These are phyloP conservation scores for Fragosphaeria purpurea DNA, from an alignment of 2,329 filamentous ascomycete genomes.

Conservation along the genomic window DNA sequence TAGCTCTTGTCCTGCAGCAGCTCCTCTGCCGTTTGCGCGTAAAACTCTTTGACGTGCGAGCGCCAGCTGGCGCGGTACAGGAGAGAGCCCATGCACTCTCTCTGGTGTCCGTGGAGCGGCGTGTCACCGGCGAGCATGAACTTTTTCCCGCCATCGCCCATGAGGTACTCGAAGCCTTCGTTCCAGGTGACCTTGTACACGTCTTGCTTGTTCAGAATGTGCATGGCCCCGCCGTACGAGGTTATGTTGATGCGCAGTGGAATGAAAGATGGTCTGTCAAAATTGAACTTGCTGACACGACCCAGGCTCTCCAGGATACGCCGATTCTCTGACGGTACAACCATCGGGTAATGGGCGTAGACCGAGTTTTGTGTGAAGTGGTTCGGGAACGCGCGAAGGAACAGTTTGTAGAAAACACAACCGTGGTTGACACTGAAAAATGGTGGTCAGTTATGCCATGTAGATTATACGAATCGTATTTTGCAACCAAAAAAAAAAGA, in stretches of 20 bases:
- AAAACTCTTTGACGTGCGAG: slow-evolving; percentile 55
- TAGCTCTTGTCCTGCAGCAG: slow-evolving; percentile 58
- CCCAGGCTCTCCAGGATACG: slow-evolving; percentile 59
- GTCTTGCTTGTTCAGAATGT: slow-evolving; percentile 49
- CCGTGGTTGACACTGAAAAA: slow-evolving; percentile 55
- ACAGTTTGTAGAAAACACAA: slow-evolving; percentile 76
- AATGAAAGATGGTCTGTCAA: slow-evolving; percentile 46
- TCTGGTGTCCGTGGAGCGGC: slow-evolving; percentile 37
- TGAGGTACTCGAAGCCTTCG: slow-evolving; percentile 51
- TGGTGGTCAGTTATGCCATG: no score
- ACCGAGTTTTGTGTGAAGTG: slow-evolving; percentile 70
- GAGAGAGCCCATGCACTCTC: slow-evolving; percentile 43
- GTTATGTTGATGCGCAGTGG: slow-evolving; percentile 44
- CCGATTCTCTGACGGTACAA: slow-evolving; percentile 59
- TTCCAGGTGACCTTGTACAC: slow-evolving; percentile 59
- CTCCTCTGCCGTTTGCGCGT: slow-evolving; percentile 48
- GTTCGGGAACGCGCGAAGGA: slow-evolving; percentile 68
- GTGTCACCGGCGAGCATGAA: slow-evolving; percentile 48
- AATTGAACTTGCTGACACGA: slow-evolving; percentile 60
- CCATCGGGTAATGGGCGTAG: slow-evolving; percentile 71
- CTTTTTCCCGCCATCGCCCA: slow-evolving; percentile 42
- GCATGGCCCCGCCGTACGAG: slow-evolving; percentile 50
- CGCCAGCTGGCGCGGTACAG: slow-evolving; percentile 55
- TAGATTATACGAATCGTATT: no score
- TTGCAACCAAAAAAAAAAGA: no score